Evolutionary conservation across 345 rosid species (phyloP).

Genomic region (Salix udensis): DNA sequence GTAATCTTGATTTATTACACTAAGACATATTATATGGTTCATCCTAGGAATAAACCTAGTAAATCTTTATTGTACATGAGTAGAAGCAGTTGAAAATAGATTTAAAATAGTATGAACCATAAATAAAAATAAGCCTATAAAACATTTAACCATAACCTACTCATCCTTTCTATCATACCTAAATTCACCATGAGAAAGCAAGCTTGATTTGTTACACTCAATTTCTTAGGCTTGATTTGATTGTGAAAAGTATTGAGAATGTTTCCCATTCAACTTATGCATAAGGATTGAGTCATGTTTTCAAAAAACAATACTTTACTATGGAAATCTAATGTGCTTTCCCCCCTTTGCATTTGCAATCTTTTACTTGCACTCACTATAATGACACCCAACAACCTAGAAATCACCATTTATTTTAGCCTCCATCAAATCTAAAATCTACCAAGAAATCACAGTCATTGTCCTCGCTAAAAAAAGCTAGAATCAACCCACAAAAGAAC

Average conservation of each 20-base stretch:
- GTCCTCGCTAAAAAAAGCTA: not conserved
- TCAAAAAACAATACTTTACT: not conserved
- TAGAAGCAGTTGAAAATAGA: not conserved
- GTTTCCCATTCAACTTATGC: not conserved
- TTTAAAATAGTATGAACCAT: not conserved
- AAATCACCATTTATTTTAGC: not conserved
- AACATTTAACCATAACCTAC: not conserved
- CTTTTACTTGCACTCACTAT: not conserved
- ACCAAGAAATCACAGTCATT: too few relatives aligned
- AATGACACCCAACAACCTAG: not conserved
- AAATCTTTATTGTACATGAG: conserved; percentile 5
- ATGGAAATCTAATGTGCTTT: not conserved
- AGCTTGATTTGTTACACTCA: not conserved
- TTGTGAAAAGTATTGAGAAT: not conserved
- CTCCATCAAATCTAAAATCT: too few relatives aligned
- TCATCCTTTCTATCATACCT: not conserved
- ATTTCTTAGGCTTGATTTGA: not conserved
- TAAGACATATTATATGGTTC: too few relatives aligned
- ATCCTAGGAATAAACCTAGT: not conserved
- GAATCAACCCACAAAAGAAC: too few relatives aligned
- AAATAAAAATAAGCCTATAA: not conserved
- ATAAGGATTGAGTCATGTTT: not conserved
- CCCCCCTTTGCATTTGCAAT: not conserved
- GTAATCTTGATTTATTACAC: not conserved
- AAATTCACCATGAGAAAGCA: not conserved